phyloP scores from a whole-genome alignment of 2,329 filamentous ascomycete species.

The Alternaria angustiovoidea region DNA sequence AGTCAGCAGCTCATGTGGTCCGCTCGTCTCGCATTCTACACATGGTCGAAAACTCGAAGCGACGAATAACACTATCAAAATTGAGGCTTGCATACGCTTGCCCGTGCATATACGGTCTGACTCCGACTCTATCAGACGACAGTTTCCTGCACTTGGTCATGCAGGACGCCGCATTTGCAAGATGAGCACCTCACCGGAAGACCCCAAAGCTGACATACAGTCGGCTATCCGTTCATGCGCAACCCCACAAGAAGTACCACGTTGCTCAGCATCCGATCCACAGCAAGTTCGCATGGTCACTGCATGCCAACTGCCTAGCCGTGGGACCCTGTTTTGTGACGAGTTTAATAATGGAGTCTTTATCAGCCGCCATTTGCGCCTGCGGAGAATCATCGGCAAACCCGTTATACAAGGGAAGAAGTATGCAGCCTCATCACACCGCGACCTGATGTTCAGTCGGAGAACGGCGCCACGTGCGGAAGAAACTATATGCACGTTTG shows the following conservation, averaged over 20 bases:
- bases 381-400: constrained; percentile 5
- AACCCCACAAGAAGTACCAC: constrained; percentile 13
- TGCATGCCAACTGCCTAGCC: background rate
- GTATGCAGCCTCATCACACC: constrained; percentile 8
- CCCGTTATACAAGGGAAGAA: background rate
- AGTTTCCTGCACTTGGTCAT: constrained; percentile 8
- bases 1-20: constrained; percentile 4
- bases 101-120: constrained; percentile 8
- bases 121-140: constrained; percentile 16
- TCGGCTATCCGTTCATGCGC: constrained; percentile 12
- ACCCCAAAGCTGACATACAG: constrained; percentile 4
- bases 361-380: constrained; percentile 2
- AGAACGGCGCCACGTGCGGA: constrained; percentile 21
- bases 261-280: constrained; percentile 9
- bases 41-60: constrained; percentile 13
- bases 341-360: constrained; percentile 4
- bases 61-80: constrained; percentile 17
- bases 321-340: constrained; percentile 1
- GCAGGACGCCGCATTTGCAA: constrained; percentile 12
- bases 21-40: constrained; percentile 10
- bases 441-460: constrained; percentile 15
- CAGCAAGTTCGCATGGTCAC: constrained; percentile 12
- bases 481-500: constrained; percentile 10
- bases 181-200: constrained; percentile 5
- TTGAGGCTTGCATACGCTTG: constrained; percentile 6